Evolutionary conservation across 495 filamentous ascomycete species (phyloP).

Genomic region (Hypoxylon lienhwacheense): DNA sequence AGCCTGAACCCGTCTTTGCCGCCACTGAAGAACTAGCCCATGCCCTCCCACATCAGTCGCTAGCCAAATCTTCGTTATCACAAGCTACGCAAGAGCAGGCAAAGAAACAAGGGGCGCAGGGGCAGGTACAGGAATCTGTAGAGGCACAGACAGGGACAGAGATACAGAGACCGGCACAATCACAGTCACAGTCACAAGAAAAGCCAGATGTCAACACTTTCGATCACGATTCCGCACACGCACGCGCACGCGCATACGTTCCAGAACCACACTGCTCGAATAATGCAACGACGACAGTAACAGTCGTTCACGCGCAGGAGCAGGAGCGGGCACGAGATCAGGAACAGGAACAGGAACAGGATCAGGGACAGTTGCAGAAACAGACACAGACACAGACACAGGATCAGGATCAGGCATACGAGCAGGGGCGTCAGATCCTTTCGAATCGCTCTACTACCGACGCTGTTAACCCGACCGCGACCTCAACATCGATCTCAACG

Average conservation of each 20-base stretch:
- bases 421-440: slow-evolving; percentile 12
- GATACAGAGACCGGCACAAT: neutral
- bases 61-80: slow-evolving; percentile 29
- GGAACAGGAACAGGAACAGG: slow-evolving; percentile 26
- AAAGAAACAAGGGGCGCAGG: slow-evolving; percentile 31
- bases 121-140: slow-evolving; percentile 34
- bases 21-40: slow-evolving; percentile 42
- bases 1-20: slow-evolving; percentile 43
- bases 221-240: slow-evolving; percentile 6
- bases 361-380: slow-evolving; percentile 19
- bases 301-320: slow-evolving; percentile 33
- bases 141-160: slow-evolving; percentile 20
- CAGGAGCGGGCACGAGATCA: slow-evolving; percentile 34
- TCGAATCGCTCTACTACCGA: slow-evolving; percentile 26
- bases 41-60: slow-evolving; percentile 38
- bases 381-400: slow-evolving; percentile 6
- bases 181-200: neutral
- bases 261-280: slow-evolving; percentile 20
- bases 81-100: slow-evolving; percentile 36
- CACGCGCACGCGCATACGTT: slow-evolving; percentile 27
- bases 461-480: slow-evolving; percentile 18
- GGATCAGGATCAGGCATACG: slow-evolving; percentile 11
- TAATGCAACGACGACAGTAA: slow-evolving; percentile 29
- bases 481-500: slow-evolving; percentile 11
- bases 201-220: slow-evolving; percentile 16